Percentiles rank a stretch among this genome's conserved stretches.
Evolutionary conservation across 169 alveolate species (phyloP).

Genomic region (Plasmodium fragile): DNA sequence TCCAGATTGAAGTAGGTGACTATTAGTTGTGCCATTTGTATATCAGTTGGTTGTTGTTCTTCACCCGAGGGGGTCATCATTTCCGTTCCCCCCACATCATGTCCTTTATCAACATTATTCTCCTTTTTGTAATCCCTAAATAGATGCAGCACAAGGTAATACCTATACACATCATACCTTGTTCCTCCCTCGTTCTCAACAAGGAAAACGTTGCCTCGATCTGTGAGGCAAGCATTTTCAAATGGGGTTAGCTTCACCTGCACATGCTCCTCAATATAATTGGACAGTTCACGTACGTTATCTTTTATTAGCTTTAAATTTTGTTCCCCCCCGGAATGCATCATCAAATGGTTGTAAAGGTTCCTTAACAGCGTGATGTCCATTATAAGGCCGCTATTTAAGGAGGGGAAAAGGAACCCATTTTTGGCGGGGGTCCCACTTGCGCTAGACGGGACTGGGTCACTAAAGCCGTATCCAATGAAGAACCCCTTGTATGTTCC

Average conservation of each 20-base stretch:
- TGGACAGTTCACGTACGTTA: conserved; percentile 13
- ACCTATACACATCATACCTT: conserved; percentile 37
- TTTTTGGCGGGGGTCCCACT: not conserved
- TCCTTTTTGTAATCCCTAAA: conserved; percentile 9
- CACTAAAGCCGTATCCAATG: conserved; percentile 24
- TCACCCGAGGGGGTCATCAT: not conserved
- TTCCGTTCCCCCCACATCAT: not conserved
- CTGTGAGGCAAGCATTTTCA: conserved; percentile 31
- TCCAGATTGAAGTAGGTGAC: conserved; percentile 17
- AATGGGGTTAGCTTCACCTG: conserved; percentile 32
- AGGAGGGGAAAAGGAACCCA: not conserved
- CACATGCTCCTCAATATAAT: conserved; percentile 6
- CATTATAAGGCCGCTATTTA: conserved; percentile 51
- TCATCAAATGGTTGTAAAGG: not conserved
- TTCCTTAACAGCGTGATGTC: conserved; percentile 27
- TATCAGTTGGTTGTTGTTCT: not conserved
- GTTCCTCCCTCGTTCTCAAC: conserved; percentile 19
- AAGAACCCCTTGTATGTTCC: conserved; percentile 16
- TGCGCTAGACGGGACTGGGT: not conserved
- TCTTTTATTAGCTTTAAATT: not conserved
- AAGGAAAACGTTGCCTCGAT: conserved; percentile 7
- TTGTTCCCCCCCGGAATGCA: not conserved
- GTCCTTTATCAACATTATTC: not conserved
- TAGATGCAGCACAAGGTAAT: not conserved
- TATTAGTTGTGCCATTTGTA: not conserved